Conservation (phyloP, 441 rosid species). For the Kokia cookei region DNA sequence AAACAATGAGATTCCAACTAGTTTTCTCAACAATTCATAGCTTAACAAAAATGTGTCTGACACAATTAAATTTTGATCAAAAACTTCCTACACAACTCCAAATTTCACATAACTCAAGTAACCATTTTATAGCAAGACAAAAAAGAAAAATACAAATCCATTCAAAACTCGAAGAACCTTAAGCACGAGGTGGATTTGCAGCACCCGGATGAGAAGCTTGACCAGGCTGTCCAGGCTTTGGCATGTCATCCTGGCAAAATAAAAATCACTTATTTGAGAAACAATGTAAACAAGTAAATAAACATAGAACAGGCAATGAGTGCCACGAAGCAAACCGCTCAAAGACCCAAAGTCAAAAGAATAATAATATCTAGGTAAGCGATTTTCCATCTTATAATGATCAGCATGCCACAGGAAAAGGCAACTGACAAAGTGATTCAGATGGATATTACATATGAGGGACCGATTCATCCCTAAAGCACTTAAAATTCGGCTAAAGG, state of each 20-base stretch:
- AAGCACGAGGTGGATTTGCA: constrained; percentile 15
- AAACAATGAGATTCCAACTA: neutral
- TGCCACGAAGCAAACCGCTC: neutral
- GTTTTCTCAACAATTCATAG: neutral
- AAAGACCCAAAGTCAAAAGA: neutral
- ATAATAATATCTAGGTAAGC: neutral
- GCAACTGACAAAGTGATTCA: constrained; percentile 28
- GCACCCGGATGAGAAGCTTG: constrained; percentile 29
- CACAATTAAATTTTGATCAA: neutral
- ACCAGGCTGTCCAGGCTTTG: constrained; percentile 36
- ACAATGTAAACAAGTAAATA: neutral
- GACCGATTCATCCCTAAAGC: constrained; percentile 30
- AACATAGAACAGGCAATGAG: no score
- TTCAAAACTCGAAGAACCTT: constrained; percentile 12
- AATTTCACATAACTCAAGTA: constrained; percentile 2
- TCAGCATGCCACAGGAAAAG: constrained; percentile 20
- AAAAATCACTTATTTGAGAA: neutral
- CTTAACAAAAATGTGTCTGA: neutral
- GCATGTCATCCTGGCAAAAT: constrained; percentile 20
- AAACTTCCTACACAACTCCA: constrained; percentile 7
- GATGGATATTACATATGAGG: constrained; percentile 23
- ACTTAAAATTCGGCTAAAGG: constrained; percentile 19
- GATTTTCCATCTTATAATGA: constrained; percentile 32
- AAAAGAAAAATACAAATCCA: neutral
- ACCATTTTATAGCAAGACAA: neutral